Evolutionary conservation across 768 basidiomycete genomes (phyloP).

Genomic region (Mycena kentingensis): DNA sequence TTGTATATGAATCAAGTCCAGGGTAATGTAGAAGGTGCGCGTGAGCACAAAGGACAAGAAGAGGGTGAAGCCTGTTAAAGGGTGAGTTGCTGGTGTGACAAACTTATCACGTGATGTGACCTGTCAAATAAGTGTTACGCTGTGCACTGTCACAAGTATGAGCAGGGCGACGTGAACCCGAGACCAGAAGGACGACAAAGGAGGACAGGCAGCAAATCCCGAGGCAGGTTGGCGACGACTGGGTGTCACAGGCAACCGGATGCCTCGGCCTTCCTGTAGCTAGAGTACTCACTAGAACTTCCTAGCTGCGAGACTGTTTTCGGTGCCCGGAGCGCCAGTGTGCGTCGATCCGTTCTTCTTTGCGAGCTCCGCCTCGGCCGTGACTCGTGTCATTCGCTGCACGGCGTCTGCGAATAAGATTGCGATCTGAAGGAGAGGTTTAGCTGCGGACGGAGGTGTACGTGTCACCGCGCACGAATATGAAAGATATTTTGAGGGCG

Average conservation of each 20-base stretch:
- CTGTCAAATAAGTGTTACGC: slow-evolving; percentile 88
- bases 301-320: slow-evolving; percentile 87
- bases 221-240: too few species aligned
- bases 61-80: slow-evolving; percentile 90
- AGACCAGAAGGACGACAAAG: not conserved
- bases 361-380: slow-evolving; percentile 68
- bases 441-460: slow-evolving; percentile 3
- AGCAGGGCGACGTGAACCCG: slow-evolving; percentile 1
- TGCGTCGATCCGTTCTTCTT: slow-evolving; percentile 52
- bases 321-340: slow-evolving; percentile 67
- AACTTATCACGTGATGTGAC: too few species aligned
- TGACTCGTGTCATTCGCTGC: slow-evolving; percentile 87
- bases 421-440: slow-evolving; percentile 43
- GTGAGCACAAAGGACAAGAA: slow-evolving; percentile 96
- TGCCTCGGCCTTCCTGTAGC: too few species aligned
- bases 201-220: too few species aligned
- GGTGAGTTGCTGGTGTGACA: too few species aligned
- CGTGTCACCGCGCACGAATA: slow-evolving; percentile 50
- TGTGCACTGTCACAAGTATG: slow-evolving; percentile 58
- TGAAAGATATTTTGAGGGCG: slow-evolving; percentile 91
- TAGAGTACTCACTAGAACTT: slow-evolving; percentile 80
- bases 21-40: slow-evolving; percentile 87
- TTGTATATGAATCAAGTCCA: slow-evolving; percentile 88
- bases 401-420: slow-evolving; percentile 90
- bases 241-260: too few species aligned